phyloP scores from a whole-genome alignment of 2,329 filamentous ascomycete species.

The Aspergillus ochraceus region DNA sequence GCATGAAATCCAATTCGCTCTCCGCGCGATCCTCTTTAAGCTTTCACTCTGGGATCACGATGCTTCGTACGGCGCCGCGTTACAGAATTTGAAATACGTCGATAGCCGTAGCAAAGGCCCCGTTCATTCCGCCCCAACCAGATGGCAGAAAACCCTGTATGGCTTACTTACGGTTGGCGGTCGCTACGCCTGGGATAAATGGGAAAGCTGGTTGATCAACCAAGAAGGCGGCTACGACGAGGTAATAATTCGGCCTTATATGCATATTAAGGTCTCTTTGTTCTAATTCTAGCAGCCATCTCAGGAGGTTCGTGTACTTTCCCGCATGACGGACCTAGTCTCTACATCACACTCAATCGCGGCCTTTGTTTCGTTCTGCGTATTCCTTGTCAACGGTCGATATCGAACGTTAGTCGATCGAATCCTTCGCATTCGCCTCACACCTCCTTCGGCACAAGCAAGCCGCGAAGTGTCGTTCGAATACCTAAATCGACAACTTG shows the following conservation, averaged over 20 bases:
- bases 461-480: conserved; percentile 94
- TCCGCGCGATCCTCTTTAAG: conserved; percentile 85
- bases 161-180: conserved; percentile 84
- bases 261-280: neutral
- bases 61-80: conserved; percentile 86
- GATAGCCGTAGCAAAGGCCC: conserved; percentile 70
- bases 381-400: conserved; percentile 86
- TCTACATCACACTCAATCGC: conserved; percentile 77
- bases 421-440: conserved; percentile 77
- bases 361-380: conserved; percentile 79
- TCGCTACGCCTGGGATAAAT: conserved; percentile 85
- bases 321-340: conserved; percentile 65
- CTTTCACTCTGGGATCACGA: conserved; percentile 95
- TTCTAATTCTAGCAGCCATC: conserved; percentile 41
- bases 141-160: conserved; percentile 79
- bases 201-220: conserved; percentile 81
- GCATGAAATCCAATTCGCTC: conserved; percentile 74
- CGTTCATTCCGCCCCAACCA: conserved; percentile 69
- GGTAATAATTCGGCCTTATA: conserved; percentile 21
- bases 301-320: conserved; percentile 57
- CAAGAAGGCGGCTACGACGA: conserved; percentile 74
- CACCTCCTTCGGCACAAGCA: conserved; percentile 80
- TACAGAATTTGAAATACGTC: conserved; percentile 88
- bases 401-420: conserved; percentile 91
- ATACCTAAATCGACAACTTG: conserved; percentile 93